A percentile compares a stretch with the other conserved stretches of the same genome.
These are phyloP conservation scores for Ophiocordyceps camponoti-rufipedis DNA, from an alignment of 2,329 filamentous ascomycete species.

Conservation along the genomic window DNA sequence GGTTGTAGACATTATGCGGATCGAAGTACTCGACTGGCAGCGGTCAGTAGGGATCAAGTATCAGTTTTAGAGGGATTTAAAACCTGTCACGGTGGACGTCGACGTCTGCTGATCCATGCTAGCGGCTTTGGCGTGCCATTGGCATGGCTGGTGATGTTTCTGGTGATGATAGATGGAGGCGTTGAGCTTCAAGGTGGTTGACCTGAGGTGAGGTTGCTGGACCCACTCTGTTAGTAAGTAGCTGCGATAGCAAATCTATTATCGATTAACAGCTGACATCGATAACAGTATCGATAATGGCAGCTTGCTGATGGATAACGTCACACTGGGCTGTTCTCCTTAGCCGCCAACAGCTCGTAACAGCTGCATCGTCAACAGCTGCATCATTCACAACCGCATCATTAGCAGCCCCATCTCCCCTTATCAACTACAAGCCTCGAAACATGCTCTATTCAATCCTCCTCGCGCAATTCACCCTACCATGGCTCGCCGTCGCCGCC, in stretches of 20 bases:
- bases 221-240: not conserved
- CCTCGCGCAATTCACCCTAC: not conserved
- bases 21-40: constrained; percentile 82
- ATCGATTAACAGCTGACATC: not conserved
- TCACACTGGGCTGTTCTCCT: no score
- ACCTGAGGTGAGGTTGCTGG: not conserved
- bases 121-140: not conserved
- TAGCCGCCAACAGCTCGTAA: no score
- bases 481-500: not conserved
- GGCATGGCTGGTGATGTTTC: not conserved
- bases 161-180: not conserved
- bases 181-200: not conserved
- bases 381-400: not conserved
- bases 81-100: constrained; percentile 1
- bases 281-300: not conserved
- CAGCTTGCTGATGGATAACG: not conserved
- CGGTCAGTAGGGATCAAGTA: not conserved
- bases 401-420: not conserved
- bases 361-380: no score
- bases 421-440: not conserved
- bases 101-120: constrained; percentile 1
- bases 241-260: not conserved
- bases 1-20: constrained; percentile 71
- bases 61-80: not conserved
- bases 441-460: not conserved